phyloP scores from a whole-genome alignment of 2,329 filamentous ascomycete species.

The Neopestalotiopsis sp. region DNA sequence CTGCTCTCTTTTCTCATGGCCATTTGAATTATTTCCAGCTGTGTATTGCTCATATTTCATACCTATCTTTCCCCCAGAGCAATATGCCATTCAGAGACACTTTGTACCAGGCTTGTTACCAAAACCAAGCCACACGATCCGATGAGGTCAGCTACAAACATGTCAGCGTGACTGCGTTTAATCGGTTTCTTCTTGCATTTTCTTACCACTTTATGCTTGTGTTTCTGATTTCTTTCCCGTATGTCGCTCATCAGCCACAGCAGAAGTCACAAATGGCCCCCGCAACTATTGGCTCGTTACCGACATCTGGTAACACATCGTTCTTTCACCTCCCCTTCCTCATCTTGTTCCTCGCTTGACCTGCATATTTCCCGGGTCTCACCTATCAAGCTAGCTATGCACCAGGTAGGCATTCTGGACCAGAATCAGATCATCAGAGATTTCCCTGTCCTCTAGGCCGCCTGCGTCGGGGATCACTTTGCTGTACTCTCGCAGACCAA shows the following conservation, averaged over 20 bases:
- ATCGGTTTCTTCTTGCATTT: neutral
- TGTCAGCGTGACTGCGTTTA: conserved; percentile 10
- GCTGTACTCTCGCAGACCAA: neutral
- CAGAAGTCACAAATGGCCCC: neutral
- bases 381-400: neutral
- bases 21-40: neutral
- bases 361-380: neutral
- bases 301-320: neutral
- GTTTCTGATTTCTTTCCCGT: neutral
- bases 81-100: too few relatives aligned
- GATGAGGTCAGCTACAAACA: conserved; percentile 2
- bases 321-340: neutral
- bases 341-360: neutral
- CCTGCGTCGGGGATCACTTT: neutral
- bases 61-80: neutral
- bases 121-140: neutral
- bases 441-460: neutral
- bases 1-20: neutral
- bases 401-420: neutral
- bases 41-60: neutral
- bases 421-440: neutral
- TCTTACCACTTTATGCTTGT: neutral
- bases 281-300: neutral
- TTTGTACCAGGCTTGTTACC: neutral
- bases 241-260: neutral